Evolutionary conservation across 306 rosid species (phyloP), one percentile per base, ranked within the genome.

Genomic region (Adenanthera pavonina): DNA sequence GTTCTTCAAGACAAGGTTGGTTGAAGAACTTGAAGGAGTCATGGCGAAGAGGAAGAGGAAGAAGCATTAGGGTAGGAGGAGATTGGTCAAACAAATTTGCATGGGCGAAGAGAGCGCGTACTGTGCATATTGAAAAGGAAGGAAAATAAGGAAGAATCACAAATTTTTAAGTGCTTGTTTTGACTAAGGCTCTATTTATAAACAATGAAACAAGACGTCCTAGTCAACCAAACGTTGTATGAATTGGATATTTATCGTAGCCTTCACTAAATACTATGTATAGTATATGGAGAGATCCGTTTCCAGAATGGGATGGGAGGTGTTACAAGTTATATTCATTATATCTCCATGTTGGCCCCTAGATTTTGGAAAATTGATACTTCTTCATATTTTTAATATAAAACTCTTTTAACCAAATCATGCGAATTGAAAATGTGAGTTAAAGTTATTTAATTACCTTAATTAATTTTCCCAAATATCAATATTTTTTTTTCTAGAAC

Each of bases 11-110:
- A n/a, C 53, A 17, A 65, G 72, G 65, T 1, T 82, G 8, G 48
- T 0, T 20, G 83, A 25, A 67, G 51, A 14, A 44, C 16, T n/a
- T 40, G 15, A 65, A 53, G 89, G 52, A 57, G 80, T 16, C 89
- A 87, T 83, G 66, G 72, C 57, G 14, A 65, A 70, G 25, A 30
- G 33, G 9, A 15, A 34, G 11, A 56, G 17, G 59, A 17, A 70
- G 43, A 46, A 46, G 13, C 38, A 20, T 34, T 35, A 36, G 33
- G 34, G 48, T 6, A 8, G 16, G n/a, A 67, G 49, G 4, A 35
- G 6, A 16, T 35, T 65, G 70, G 38, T 60, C 11, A 65, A 7
- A 62, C 44, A 36, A 40, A 67, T 40, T 67, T 67, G 51, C 16
- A 40, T 17, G 72, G 72, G 72, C 8, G 5, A 0, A 5, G 43